phyloP scores from a whole-genome alignment of 202 grass and related monocot genomes.

The Setaria viridis region DNA sequence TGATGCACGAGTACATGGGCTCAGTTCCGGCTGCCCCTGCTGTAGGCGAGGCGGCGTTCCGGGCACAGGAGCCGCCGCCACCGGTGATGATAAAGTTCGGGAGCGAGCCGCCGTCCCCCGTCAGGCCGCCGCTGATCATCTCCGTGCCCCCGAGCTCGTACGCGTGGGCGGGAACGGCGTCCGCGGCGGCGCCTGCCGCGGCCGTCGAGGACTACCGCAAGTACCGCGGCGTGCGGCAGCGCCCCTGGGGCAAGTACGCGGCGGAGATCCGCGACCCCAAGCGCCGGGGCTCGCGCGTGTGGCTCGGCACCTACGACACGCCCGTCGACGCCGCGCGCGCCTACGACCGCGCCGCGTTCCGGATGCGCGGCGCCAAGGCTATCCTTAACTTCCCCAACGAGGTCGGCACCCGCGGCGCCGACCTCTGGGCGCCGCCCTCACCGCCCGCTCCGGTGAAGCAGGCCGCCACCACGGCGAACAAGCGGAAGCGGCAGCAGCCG shows the following conservation, averaged over 20 bases:
- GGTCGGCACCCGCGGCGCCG: conserved; percentile 47
- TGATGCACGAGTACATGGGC: conserved; percentile 32
- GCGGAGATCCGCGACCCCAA: conserved; percentile 83
- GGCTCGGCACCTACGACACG: conserved; percentile 90
- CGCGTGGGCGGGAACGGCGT: background rate
- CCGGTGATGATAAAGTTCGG: conserved; percentile 59
- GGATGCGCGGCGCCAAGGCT: conserved; percentile 81
- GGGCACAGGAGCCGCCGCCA: conserved; percentile 8
- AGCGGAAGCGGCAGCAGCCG: conserved; percentile 43
- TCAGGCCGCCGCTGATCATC: conserved; percentile 40
- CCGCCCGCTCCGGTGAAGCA: background rate
- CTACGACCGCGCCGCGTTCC: conserved; percentile 81
- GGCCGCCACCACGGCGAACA: background rate
- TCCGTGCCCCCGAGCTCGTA: conserved; percentile 44
- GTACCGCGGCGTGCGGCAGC: conserved; percentile 68
- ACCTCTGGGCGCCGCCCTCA: background rate
- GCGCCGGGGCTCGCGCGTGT: conserved; percentile 66
- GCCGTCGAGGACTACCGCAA: conserved; percentile 36
- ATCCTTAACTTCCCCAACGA: conserved; percentile 97
- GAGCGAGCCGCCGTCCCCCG: conserved; percentile 31
- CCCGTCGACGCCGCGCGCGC: conserved; percentile 75
- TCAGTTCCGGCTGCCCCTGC: background rate
- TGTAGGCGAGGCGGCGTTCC: conserved; percentile 14
- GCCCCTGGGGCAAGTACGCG: conserved; percentile 71
- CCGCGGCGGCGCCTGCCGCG: background rate